phyloP scores from a whole-genome alignment of 176 grass and related monocot species.

The Avena atlantica region DNA sequence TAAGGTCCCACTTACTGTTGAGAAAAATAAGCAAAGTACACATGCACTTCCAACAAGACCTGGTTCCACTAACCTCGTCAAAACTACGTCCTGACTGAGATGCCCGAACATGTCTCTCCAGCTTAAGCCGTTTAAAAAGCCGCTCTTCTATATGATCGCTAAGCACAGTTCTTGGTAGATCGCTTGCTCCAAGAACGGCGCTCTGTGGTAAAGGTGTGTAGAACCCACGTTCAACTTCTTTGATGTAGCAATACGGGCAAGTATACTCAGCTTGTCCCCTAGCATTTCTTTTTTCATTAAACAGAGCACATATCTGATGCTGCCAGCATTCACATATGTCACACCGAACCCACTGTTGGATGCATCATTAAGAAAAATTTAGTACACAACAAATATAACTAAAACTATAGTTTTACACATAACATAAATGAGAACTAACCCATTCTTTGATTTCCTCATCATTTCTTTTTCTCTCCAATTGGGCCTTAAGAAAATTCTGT shows the following conservation, averaged over 20 bases:
- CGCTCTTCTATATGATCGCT: conserved; percentile 97
- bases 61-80: conserved; percentile 74
- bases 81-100: conserved; percentile 58
- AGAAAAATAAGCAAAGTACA: conserved; percentile 23
- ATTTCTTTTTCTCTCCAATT: conserved; percentile 93
- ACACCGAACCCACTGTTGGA: conserved; percentile 94
- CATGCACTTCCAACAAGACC: conserved; percentile 9
- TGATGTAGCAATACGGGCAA: conserved; percentile 86
- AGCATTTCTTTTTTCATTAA: conserved; percentile 96
- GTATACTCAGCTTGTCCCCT: conserved; percentile 97
- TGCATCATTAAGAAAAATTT: conserved; percentile 48
- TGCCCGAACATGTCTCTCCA: conserved; percentile 79
- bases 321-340: conserved; percentile 99
- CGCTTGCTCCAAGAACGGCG: conserved; percentile 97
- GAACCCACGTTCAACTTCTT: conserved; percentile 84
- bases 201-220: conserved; percentile 90
- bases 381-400: conserved; percentile 30
- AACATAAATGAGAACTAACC: conserved; percentile 58
- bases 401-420: conserved; percentile 14
- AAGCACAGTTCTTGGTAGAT: conserved; percentile 89
- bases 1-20: background rate
- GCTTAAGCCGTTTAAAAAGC: conserved; percentile 77
- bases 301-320: conserved; percentile 97
- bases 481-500: conserved; percentile 58
- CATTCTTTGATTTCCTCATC: conserved; percentile 99